These are phyloP conservation scores for Candida tetrigidarum DNA, from an alignment of 1,139 yeast genomes.

Conservation along the genomic window DNA sequence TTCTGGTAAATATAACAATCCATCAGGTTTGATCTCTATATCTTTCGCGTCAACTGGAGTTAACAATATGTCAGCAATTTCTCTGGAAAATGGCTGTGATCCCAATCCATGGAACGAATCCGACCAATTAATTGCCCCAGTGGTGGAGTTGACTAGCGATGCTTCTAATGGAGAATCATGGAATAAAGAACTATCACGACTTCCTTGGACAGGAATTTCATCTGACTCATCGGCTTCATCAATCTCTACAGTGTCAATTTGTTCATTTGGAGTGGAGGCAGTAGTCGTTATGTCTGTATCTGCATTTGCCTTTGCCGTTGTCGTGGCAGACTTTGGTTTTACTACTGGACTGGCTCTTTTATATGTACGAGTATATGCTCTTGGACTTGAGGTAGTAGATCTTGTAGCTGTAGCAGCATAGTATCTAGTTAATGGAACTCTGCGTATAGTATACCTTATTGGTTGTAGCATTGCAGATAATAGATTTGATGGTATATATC, in stretches of 20 bases:
- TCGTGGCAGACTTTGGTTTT: constrained; percentile 7
- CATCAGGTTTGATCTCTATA: constrained; percentile 95
- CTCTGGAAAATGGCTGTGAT: constrained; percentile 66
- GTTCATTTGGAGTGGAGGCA: constrained; percentile 9
- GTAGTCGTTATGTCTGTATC: constrained; percentile 8
- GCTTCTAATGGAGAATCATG: constrained; percentile 23
- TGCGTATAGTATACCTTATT: not conserved
- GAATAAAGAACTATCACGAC: constrained; percentile 12
- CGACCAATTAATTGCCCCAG: constrained; percentile 58
- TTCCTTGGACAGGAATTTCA: constrained; percentile 8
- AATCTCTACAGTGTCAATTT: not conserved
- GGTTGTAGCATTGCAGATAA: constrained; percentile 6
- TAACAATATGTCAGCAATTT: constrained; percentile 60
- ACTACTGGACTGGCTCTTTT: constrained; percentile 15
- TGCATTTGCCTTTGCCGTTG: too few relatives aligned
- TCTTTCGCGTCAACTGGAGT: constrained; percentile 68
- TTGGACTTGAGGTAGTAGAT: not conserved
- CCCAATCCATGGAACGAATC: constrained; percentile 86
- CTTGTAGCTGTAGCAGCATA: not conserved
- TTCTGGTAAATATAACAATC: constrained; percentile 88
- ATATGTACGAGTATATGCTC: constrained; percentile 8
- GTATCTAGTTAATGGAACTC: not conserved
- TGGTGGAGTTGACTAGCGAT: not conserved
- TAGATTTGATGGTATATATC: not conserved
- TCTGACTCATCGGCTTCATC: not conserved